phyloP scores from a whole-genome alignment of 371 early-diverging fungal species.

The Mortierella sp. region DNA sequence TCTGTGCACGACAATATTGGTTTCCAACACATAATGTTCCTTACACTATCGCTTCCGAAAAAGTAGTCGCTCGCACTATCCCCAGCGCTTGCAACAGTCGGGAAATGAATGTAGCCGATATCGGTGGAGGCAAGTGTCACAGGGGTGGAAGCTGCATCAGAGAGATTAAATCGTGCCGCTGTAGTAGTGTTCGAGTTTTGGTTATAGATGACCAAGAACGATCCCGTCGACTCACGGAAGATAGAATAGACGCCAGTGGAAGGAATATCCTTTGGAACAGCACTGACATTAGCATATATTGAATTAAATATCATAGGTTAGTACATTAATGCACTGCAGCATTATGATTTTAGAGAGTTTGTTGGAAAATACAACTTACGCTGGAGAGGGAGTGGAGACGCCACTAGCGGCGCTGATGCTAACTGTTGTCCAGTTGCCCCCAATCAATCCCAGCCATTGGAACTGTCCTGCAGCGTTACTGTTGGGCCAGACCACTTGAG shows the following conservation, averaged over 20 bases:
- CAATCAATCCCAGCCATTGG: constrained; percentile 46
- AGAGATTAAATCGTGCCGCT: constrained; percentile 27
- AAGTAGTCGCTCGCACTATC: constrained; percentile 20
- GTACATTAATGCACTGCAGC: background rate
- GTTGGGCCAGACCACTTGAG: constrained; percentile 35
- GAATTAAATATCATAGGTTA: background rate
- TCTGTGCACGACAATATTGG: too few relatives aligned
- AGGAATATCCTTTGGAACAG: constrained; percentile 27
- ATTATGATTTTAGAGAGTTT: background rate
- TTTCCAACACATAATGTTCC: background rate
- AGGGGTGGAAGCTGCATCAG: constrained; percentile 8
- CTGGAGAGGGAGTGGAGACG: constrained; percentile 19
- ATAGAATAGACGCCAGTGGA: constrained; percentile 14
- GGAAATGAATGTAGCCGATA: constrained; percentile 20
- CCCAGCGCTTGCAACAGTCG: constrained; percentile 19
- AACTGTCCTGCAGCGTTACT: constrained; percentile 21
- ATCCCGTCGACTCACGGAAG: constrained; percentile 14
- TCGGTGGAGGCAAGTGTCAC: background rate
- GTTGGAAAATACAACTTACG: constrained; percentile 28
- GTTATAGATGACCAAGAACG: constrained; percentile 38
- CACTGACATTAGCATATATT: constrained; percentile 1
- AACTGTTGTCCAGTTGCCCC: constrained; percentile 28
- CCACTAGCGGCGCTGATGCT: constrained; percentile 24
- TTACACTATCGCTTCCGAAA: constrained; percentile 22
- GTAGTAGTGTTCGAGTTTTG: constrained; percentile 2